A percentile compares a stretch with the other conserved stretches of the same genome.
These are phyloP conservation scores for Bolboschoenoplectus hybrid DNA, from an alignment of 202 grass and related monocot species.

Conservation along the genomic window DNA sequence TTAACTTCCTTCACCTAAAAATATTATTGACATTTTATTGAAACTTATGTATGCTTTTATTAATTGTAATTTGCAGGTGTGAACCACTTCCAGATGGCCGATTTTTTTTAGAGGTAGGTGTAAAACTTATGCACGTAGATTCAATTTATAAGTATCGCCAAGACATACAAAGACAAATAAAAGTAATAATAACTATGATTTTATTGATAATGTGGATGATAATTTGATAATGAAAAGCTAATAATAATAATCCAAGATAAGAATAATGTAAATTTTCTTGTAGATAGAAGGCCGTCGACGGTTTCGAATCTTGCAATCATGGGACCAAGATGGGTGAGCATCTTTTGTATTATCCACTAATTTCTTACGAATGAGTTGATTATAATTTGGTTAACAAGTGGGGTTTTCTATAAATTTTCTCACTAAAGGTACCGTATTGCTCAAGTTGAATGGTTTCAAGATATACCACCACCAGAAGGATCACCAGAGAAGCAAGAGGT, in stretches of 20 bases:
- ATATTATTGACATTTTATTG: slow-evolving; percentile 35
- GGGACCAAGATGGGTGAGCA: slow-evolving; percentile 96
- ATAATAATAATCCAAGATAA: background rate
- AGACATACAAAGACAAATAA: background rate
- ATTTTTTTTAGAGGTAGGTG: slow-evolving; percentile 85
- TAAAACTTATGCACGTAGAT: slow-evolving; percentile 24
- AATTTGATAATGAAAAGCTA: slow-evolving; percentile 1
- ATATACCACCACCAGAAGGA: slow-evolving; percentile 70
- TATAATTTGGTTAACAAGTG: slow-evolving; percentile 17
- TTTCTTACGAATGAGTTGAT: slow-evolving; percentile 36
- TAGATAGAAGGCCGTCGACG: slow-evolving; percentile 90
- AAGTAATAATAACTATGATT: background rate
- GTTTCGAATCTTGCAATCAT: slow-evolving; percentile 74
- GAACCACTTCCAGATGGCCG: slow-evolving; percentile 95
- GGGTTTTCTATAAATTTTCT: slow-evolving; percentile 33
- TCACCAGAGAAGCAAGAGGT: slow-evolving; percentile 80
- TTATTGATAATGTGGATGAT: background rate
- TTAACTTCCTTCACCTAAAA: slow-evolving; percentile 16
- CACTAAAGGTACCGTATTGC: slow-evolving; percentile 81
- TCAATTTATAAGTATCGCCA: background rate
- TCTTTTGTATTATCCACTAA: slow-evolving; percentile 27
- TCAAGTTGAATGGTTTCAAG: slow-evolving; percentile 94
- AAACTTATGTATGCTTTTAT: slow-evolving; percentile 32
- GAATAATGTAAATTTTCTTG: slow-evolving; percentile 39
- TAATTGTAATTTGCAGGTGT: slow-evolving; percentile 58